phyloP scores from a whole-genome alignment of 202 grass and related monocot species.

The Digitaria exilis region DNA sequence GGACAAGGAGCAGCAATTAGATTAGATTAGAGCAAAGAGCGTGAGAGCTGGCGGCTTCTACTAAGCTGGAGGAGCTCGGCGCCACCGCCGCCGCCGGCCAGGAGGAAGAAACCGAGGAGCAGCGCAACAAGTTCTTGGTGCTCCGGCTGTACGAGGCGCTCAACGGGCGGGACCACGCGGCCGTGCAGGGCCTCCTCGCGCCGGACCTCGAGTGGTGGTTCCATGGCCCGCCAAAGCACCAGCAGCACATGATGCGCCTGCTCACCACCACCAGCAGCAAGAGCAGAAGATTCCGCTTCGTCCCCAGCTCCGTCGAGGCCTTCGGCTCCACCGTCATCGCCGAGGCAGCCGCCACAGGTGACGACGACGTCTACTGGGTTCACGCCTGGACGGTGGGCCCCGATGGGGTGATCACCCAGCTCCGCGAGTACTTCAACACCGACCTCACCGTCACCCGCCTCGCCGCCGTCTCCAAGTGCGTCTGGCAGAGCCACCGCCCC shows the following conservation, averaged over 20 bases:
- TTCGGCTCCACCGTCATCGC: conserved; percentile 69
- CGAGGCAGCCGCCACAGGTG: conserved; percentile 27
- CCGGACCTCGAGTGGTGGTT: conserved; percentile 99
- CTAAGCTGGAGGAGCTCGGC: conserved; percentile 13
- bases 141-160: conserved; percentile 83
- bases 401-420: conserved; percentile 87
- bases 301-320: conserved; percentile 50
- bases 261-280: no score
- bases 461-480: conserved; percentile 38
- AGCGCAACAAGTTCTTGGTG: conserved; percentile 64
- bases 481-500: conserved; percentile 67
- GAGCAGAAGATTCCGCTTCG: conserved; percentile 70
- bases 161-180: conserved; percentile 54
- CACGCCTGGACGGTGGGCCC: conserved; percentile 82
- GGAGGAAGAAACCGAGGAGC: conserved; percentile 54
- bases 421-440: conserved; percentile 95
- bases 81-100: not conserved
- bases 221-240: conserved; percentile 84
- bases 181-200: conserved; percentile 61
- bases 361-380: conserved; percentile 62
- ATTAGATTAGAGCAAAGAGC: no score
- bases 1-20: no score
- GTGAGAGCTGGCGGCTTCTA: not conserved
- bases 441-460: conserved; percentile 80
- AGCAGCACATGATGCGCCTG: conserved; percentile 96